Base-by-base conservation (phyloP, 2,329 filamentous ascomycete species). In the Sphaerulina vaccinii region DNA sequence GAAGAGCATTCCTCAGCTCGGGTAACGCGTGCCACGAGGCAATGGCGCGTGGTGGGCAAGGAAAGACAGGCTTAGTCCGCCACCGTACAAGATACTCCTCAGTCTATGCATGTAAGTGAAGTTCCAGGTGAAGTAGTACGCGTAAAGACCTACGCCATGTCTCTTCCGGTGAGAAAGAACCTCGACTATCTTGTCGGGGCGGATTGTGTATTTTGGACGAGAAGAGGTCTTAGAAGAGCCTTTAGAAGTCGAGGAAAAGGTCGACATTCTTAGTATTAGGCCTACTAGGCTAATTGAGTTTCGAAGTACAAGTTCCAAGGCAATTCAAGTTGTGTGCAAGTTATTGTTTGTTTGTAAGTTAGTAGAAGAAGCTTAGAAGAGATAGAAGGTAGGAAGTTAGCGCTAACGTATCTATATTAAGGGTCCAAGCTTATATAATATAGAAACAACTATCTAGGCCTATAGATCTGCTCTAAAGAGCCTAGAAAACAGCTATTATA, bases 21-120 rank as follows among this genome's bases (percentile, higher is more conserved):
- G 63, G 50, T 0, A 77, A 27, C 1, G 55, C 33, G 46, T 78
- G 75, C 75, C 75, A 78, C 5, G 71, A 74, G 2, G 70, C 59
- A 1, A 73, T 67, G 0, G 63, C 58, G 18, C 55, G 39, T 27
- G 57, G 51, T 2, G 59, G 59, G 9, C 39, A 43, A 3, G 52
- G 55, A 4, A 27, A 32, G 10, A 41, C 43, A 9, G 51, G 42
- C 2, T 46, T 15, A 1, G 61, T 56, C n/a, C 60, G 63, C 75
- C 75, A 77, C 32, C 62, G 60, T 0, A 77, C 65, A 0, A 77
- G 65, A 45, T 71, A 77, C 29, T 77, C 65, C 47, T 76, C 74
- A 1, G n/a, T 27, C 66, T 70, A 44, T 15, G 24, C 15, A 11
- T 2, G 18, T 39, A 18, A 51, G 21, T 24, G 22, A 6, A 22